Evolutionary conservation across 805 yeast species (phyloP), one percentile per base, ranked within the genome.

Genomic region (Scheffersomyces amazonensis): DNA sequence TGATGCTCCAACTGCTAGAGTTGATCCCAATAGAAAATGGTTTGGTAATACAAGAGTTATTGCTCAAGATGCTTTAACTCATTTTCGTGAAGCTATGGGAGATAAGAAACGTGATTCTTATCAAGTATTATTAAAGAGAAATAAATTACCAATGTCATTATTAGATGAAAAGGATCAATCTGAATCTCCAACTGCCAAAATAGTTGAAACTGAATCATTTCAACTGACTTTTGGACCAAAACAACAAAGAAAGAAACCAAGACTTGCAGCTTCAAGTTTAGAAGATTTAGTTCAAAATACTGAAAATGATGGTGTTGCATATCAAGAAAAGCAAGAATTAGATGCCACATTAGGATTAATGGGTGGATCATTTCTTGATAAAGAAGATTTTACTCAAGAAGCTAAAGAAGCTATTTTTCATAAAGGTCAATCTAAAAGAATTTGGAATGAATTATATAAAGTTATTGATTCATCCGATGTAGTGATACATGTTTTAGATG

Each of bases 401-500:
- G 96, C 97, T 28, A 89, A 87, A 59, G 99, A 93, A 64, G 90
- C 93, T 43, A 90, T 91, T 63, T 91, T 91, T 74, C 81, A 84
- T 58, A 91, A 91, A 62, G 99, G 99, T 53, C 99, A 91, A 69
- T 89, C 97, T 34, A 91, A 91, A 68, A 85, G 99, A 71, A 91
- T 91, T 51, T 91, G 99, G 99, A 93, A 93, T 63, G 99, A 91
- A 62, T 73, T 91, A 43, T 91, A 93, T 66, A 91, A 91, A 60
- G 99, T 91, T 35, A 89, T 91, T 51, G 99, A 91, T 64, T 91
- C 98, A 9, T 88, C 97, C 0, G 99, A 91, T 69, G 97, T 91
- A 31, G 96, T 91, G 28, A 86, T 91, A 43, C 97, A 93, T 54
- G 99, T 93, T 17, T 70, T 91, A 39, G 99, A 91, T 67, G 99